Evolutionary conservation across 2,329 filamentous ascomycete genomes (phyloP), one percentile per base, ranked within the genome.

Genomic region (Escovopsis sp.): DNA sequence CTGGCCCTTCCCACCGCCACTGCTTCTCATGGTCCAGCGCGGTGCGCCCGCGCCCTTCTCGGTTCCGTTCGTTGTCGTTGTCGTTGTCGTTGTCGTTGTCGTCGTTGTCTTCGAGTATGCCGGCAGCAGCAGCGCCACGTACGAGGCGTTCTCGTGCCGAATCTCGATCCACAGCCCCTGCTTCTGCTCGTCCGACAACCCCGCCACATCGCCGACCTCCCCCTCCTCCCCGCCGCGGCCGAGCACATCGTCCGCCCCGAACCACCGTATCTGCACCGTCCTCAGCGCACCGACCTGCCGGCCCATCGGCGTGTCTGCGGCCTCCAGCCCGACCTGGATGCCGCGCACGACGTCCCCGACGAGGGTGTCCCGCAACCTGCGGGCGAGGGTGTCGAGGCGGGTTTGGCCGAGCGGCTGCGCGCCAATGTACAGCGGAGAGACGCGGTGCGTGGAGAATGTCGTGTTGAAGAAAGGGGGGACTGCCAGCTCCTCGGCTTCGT

Each of bases 341-440:
- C 74, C 74, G 42, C 74, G 69, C n/a, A 77, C 70, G 2, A 74
- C 67, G 48, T 77, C 73, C 13, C 73, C 73, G 0, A 75, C 71
- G 0, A 77, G 62, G 1, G 62, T 62, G 38, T 77, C 72, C 33
- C 72, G 67, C 2, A 78, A 56, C 2, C 68, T 62, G 7, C 63
- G 62, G 1, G 69, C 65, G 0, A 76, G 58, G 0, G 53, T 43
- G 12, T 60, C 54, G 2, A 77, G 61, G 3, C 65, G 62, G 0
- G 51, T 35, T 0, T 54, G 37, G 0, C 58, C 59, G 1, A 75
- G 58, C 12, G 51, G 50, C 2, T 65, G 55, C 3, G 55, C 41
- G 20, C 70, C 71, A 16, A 72, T 44, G 51, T 68, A 66, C 1
- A 78, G 59, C 1, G 72, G 71, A 0, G 73, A 76, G 3, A 67